A percentile compares a stretch with the other conserved stretches of the same genome.
Conservation (phyloP, 225 moss, liverwort and hornwort genomes). For the Antitrichia curtipendula region DNA sequence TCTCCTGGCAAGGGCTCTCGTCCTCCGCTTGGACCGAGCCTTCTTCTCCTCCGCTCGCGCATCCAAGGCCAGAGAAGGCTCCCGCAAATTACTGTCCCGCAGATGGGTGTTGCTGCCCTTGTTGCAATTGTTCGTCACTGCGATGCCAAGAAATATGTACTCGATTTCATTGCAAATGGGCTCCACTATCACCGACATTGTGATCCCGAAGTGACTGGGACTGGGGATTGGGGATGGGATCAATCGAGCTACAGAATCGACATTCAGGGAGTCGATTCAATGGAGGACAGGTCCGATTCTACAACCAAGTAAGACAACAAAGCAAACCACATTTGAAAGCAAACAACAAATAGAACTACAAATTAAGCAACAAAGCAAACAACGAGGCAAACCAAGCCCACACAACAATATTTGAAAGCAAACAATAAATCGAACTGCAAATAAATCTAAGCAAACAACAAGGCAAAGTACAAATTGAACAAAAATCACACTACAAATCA, state of each 20-base stretch:
- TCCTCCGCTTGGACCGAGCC: not conserved
- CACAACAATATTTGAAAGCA: not conserved
- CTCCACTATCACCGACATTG: not conserved
- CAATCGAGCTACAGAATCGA: not conserved
- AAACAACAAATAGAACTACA: not conserved
- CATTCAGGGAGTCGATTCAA: not conserved
- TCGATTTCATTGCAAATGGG: conserved; percentile 2
- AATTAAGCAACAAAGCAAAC: not conserved
- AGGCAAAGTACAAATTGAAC: not conserved
- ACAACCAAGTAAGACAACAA: not conserved
- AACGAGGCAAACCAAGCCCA: not conserved
- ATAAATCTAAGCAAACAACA: not conserved
- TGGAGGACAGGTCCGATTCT: not conserved
- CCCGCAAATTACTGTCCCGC: not conserved
- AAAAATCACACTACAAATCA: not conserved
- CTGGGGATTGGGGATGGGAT: not conserved
- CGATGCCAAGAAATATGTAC: conserved; percentile 20
- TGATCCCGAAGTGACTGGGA: not conserved
- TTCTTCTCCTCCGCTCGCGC: conserved; percentile 5
- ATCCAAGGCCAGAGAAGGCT: not conserved
- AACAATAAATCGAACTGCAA: not conserved
- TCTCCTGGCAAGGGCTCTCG: not conserved
- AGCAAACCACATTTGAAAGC: not conserved
- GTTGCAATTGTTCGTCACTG: conserved; percentile 3
- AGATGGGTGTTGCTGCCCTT: not conserved